phyloP scores from a whole-genome alignment of 2,329 filamentous ascomycete genomes.

The Colletotrichum gigasporum region DNA sequence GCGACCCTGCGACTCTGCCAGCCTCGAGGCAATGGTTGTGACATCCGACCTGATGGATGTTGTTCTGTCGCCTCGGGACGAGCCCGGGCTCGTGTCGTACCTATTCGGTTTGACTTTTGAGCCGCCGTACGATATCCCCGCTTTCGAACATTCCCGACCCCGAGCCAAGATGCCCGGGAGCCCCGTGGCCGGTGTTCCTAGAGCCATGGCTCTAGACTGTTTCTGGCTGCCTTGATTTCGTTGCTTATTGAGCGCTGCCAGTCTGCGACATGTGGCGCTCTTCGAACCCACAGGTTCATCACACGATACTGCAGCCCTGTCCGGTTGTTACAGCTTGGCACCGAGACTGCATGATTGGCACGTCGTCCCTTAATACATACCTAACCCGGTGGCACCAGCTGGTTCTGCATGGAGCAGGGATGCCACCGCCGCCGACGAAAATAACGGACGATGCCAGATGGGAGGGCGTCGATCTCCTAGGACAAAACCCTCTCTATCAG shows the following conservation, averaged over 20 bases:
- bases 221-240: neutral
- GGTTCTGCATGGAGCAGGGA: conserved; percentile 1
- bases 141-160: neutral
- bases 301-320: conserved; percentile 25
- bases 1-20: neutral
- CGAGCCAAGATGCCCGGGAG: neutral
- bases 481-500: neutral
- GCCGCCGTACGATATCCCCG: neutral
- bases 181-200: neutral
- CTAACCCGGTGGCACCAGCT: conserved; percentile 22
- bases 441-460: neutral
- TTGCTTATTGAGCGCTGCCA: neutral
- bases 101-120: neutral
- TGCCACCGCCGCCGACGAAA: neutral
- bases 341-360: conserved; percentile 15
- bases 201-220: conserved; percentile 10
- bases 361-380: neutral
- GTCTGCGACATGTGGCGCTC: neutral
- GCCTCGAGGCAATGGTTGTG: neutral
- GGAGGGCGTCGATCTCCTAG: conserved; percentile 4
- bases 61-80: neutral
- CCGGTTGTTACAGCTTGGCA: conserved; percentile 23
- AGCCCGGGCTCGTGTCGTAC: neutral
- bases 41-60: neutral
- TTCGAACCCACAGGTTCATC: conserved; percentile 7